A percentile compares a stretch with the other conserved stretches of the same genome.
Evolutionary conservation across 2,329 filamentous ascomycete genomes (phyloP).

Genomic region (Curvularia sp.): DNA sequence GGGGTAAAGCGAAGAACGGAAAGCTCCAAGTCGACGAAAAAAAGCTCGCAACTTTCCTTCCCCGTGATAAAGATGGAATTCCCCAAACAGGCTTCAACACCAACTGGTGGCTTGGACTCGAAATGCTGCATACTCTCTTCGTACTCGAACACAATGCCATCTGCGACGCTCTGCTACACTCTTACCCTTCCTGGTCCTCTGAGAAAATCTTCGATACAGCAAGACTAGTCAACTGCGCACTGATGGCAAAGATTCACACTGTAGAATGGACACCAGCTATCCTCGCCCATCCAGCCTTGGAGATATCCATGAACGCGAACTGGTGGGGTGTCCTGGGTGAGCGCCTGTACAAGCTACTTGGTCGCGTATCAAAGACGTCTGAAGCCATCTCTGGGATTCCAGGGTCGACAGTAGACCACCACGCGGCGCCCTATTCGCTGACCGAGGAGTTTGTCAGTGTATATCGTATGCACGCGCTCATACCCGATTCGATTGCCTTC

Average conservation of each 20-base stretch:
- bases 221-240: conserved; percentile 55
- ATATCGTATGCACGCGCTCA: conserved; percentile 55
- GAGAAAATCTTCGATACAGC: conserved; percentile 58
- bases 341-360: conserved; percentile 52
- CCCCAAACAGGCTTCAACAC: conserved; percentile 54
- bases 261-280: conserved; percentile 61
- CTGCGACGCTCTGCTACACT: conserved; percentile 49
- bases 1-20: conserved; percentile 48
- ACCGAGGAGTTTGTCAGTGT: conserved; percentile 58
- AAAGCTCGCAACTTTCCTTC: conserved; percentile 50
- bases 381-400: conserved; percentile 54
- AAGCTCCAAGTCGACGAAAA: conserved; percentile 51
- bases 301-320: conserved; percentile 56
- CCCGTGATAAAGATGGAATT: conserved; percentile 50
- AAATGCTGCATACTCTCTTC: conserved; percentile 58
- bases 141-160: conserved; percentile 58
- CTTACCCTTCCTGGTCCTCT: conserved; percentile 50
- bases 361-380: conserved; percentile 50
- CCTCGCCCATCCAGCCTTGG: conserved; percentile 54
- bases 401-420: conserved; percentile 50
- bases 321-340: conserved; percentile 58
- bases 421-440: conserved; percentile 52
- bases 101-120: conserved; percentile 59
- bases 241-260: conserved; percentile 61
- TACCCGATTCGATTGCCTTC: conserved; percentile 52